These are phyloP conservation scores for Pythium dissotocum DNA, from an alignment of 352 stramenopile species.

Conservation along the genomic window DNA sequence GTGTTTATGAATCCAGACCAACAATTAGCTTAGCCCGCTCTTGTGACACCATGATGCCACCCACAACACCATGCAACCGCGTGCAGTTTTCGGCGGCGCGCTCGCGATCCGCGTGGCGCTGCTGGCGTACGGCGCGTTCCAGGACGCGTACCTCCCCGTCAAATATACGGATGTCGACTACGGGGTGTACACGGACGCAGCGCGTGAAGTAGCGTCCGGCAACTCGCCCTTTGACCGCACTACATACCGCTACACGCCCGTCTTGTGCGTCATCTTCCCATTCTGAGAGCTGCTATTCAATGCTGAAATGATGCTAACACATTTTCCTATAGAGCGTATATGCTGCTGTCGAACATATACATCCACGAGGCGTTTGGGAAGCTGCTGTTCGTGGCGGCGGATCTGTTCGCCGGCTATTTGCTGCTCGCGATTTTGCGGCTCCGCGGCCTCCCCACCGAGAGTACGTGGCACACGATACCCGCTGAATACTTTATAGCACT, in stretches of 20 bases:
- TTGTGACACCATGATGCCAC: not conserved
- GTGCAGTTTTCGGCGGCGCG: slow-evolving; percentile 47
- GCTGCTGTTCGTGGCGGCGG: slow-evolving; percentile 94
- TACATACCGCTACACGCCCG: slow-evolving; percentile 98
- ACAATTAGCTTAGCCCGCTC: not conserved
- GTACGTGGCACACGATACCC: not conserved
- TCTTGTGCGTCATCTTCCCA: slow-evolving; percentile 71
- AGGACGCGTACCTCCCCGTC: slow-evolving; percentile 76
- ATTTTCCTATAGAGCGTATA: slow-evolving; percentile 44
- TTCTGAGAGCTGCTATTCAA: not conserved
- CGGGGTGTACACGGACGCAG: slow-evolving; percentile 97
- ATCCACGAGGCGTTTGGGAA: slow-evolving; percentile 90
- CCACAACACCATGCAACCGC: slow-evolving; percentile 25
- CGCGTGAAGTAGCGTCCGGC: slow-evolving; percentile 83
- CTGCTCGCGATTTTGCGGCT: slow-evolving; percentile 87
- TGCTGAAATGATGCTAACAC: not conserved
- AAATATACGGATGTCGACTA: slow-evolving; percentile 99
- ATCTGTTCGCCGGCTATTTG: slow-evolving; percentile 91
- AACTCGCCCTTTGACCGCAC: slow-evolving; percentile 94
- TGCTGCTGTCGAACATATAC: slow-evolving; percentile 78
- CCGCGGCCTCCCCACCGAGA: slow-evolving; percentile 50
- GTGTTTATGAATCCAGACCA: not conserved
- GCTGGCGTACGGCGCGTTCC: slow-evolving; percentile 71
- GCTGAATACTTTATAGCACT: not conserved
- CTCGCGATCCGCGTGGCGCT: slow-evolving; percentile 62